Evolutionary conservation across 1,139 yeast genomes (phyloP).

Genomic region (Kodamaea sp.): DNA sequence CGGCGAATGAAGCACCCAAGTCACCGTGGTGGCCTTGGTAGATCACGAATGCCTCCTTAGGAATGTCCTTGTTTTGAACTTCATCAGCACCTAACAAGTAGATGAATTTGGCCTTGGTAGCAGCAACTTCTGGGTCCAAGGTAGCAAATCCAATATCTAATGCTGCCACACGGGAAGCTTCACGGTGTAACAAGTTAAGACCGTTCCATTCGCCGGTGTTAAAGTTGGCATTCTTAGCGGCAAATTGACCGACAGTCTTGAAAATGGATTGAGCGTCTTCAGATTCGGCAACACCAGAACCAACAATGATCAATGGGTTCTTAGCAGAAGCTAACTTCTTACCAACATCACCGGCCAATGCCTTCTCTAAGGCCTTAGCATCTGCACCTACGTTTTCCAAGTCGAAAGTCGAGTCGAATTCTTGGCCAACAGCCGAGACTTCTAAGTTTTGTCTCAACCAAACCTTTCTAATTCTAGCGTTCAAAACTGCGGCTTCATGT

Average conservation of each 20-base stretch:
- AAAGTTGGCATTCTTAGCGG: conserved; percentile 59
- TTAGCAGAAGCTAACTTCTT: conserved; percentile 65
- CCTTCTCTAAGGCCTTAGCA: conserved; percentile 57
- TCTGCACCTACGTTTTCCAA: conserved; percentile 64
- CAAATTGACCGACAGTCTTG: conserved; percentile 65
- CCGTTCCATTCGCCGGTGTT: conserved; percentile 82
- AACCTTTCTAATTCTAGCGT: conserved; percentile 80
- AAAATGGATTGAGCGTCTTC: conserved; percentile 65
- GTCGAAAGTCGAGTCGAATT: conserved; percentile 76
- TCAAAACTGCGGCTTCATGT: conserved; percentile 87
- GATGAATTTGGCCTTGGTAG: conserved; percentile 68
- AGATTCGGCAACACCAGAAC: conserved; percentile 77
- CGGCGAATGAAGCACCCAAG: conserved; percentile 84
- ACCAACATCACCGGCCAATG: conserved; percentile 71
- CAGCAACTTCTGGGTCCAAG: conserved; percentile 47
- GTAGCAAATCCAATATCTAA: conserved; percentile 80
- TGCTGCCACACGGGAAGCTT: conserved; percentile 86
- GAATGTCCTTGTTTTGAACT: conserved; percentile 66
- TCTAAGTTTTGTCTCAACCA: conserved; percentile 74
- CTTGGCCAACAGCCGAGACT: conserved; percentile 72
- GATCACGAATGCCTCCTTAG: conserved; percentile 83
- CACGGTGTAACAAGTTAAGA: conserved; percentile 77
- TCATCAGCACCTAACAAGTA: conserved; percentile 88
- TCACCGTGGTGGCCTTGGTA: conserved; percentile 96
- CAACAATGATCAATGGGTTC: conserved; percentile 78